Percentiles rank a stretch among this genome's conserved stretches.
Conservation (phyloP, 805 yeast species). For the Ogataea chonburiensis region DNA sequence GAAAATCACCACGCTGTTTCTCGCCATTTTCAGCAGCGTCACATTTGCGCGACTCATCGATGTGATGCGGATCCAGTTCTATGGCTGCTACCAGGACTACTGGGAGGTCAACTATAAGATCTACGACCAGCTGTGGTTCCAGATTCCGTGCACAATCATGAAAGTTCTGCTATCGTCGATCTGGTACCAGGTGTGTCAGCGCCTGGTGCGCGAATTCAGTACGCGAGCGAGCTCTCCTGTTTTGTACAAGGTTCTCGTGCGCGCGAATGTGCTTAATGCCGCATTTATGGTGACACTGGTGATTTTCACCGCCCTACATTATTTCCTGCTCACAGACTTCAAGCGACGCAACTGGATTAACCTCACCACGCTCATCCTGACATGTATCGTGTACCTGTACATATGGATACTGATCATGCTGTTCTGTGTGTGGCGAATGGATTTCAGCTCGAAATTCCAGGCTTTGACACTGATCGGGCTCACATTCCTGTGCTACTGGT, state of each 20-base stretch:
- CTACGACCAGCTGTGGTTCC: constrained; percentile 37
- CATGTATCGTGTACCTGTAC: constrained; percentile 33
- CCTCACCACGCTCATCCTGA: constrained; percentile 31
- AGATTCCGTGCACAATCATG: constrained; percentile 41
- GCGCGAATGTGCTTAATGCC: constrained; percentile 9
- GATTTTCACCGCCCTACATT: constrained; percentile 10
- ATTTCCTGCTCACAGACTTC: constrained; percentile 1
- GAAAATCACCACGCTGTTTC: constrained; percentile 54
- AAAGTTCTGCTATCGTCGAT: constrained; percentile 50
- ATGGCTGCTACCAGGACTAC: constrained; percentile 52
- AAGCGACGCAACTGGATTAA: constrained; percentile 29
- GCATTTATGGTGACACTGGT: constrained; percentile 10
- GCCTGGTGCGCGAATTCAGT: constrained; percentile 13
- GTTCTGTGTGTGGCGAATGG: constrained; percentile 41
- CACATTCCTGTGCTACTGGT: constrained; percentile 37
- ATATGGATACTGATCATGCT: constrained; percentile 33
- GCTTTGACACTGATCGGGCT: constrained; percentile 48
- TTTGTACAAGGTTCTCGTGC: constrained; percentile 5
- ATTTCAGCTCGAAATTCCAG: constrained; percentile 44
- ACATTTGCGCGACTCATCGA: constrained; percentile 46
- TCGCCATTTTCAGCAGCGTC: constrained; percentile 54
- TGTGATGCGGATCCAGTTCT: constrained; percentile 50
- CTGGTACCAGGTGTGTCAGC: constrained; percentile 34
- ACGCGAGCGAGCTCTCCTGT: constrained; percentile 7
- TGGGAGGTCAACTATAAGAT: constrained; percentile 39